These are phyloP conservation scores for Prunus mongolica DNA, from an alignment of 306 rosid genomes.

Conservation along the genomic window DNA sequence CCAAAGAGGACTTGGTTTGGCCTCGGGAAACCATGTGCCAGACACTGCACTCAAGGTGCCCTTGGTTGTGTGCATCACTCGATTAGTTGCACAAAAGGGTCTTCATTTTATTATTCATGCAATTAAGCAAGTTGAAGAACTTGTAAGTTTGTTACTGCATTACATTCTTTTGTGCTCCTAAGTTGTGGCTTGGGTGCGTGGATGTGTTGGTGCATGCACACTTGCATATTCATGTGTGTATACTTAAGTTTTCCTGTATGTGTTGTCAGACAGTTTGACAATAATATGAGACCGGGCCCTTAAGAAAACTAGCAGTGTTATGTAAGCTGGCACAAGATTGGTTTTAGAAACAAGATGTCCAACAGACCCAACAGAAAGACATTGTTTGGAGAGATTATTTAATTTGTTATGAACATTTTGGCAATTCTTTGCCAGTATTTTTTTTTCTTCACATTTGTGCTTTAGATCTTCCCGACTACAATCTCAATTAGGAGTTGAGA, in stretches of 20 bases:
- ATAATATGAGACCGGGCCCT: not conserved
- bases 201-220: not conserved
- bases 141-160: conserved; percentile 24
- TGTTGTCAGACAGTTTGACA: not conserved
- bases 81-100: conserved; percentile 42
- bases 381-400: not conserved
- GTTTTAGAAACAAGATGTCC: not conserved
- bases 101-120: conserved; percentile 40
- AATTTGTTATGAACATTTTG: not conserved
- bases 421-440: not conserved
- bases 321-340: not conserved
- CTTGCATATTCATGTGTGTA: not conserved
- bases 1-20: conserved; percentile 43
- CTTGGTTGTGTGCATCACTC: conserved; percentile 40
- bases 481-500: not conserved
- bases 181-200: not conserved
- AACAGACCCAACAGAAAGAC: not conserved
- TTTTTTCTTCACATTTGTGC: not conserved
- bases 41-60: conserved; percentile 25
- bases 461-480: not conserved
- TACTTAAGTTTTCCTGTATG: not conserved
- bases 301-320: not conserved
- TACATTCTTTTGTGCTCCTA: not conserved
- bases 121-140: conserved; percentile 35
- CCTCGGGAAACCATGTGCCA: conserved; percentile 7